A percentile compares a stretch with the other conserved stretches of the same genome.
These are phyloP conservation scores for Dacryopinax primogenitus DNA, from an alignment of 768 basidiomycete genomes.

Conservation along the genomic window DNA sequence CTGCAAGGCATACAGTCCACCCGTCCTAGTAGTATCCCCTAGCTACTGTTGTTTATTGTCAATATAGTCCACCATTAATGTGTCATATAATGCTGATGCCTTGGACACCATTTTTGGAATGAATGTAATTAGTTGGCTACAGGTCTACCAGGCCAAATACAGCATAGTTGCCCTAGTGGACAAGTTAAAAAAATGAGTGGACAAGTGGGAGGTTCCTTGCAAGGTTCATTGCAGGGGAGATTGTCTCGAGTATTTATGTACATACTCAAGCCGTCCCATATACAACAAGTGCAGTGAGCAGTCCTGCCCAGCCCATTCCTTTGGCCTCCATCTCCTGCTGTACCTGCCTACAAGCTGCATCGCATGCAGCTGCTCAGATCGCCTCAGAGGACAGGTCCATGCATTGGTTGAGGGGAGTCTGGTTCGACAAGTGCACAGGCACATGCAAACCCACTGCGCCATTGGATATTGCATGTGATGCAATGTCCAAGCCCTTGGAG, in stretches of 20 bases:
- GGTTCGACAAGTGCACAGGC: too few species aligned
- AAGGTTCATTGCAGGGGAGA: not conserved
- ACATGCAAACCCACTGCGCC: too few species aligned
- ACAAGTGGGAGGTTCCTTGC: not conserved
- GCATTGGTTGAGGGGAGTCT: too few species aligned
- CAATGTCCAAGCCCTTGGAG: too few species aligned
- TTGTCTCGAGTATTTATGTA: not conserved
- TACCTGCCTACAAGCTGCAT: not conserved
- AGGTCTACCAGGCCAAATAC: not conserved
- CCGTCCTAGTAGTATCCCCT: not conserved
- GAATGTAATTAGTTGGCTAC: not conserved
- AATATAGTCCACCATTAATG: not conserved
- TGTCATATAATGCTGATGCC: not conserved
- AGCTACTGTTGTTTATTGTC: not conserved
- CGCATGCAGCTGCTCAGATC: not conserved
- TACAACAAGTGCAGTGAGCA: not conserved
- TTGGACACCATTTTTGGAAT: not conserved
- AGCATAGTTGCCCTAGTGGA: not conserved
- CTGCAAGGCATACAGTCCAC: not conserved
- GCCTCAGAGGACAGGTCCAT: not conserved
- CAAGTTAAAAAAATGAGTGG: not conserved
- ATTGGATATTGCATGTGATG: too few species aligned
- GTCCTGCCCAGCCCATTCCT: not conserved
- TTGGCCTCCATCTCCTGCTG: not conserved
- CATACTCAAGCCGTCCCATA: not conserved